Evolutionary conservation across 2,329 filamentous ascomycete genomes (phyloP), one percentile per base, ranked within the genome.

Genomic region (Graphilbum ipis-grandicollis): DNA sequence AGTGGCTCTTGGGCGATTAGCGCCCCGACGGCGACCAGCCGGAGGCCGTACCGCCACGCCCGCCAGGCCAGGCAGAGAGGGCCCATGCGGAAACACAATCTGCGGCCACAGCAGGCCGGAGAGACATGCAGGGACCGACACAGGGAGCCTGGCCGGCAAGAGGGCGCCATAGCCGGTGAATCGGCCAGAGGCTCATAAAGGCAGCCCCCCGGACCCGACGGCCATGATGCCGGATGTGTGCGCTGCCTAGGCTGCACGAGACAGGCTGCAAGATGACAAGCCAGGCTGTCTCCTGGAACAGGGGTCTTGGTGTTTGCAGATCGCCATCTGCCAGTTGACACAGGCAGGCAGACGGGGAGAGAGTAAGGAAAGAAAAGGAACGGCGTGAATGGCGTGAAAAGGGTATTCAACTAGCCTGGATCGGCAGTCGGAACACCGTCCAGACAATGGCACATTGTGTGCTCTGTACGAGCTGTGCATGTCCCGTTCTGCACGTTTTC

Each of bases 1-100:
- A 5, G 23, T 23, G 28, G 31, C 33, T 33, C 19, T 19, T 14
- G 26, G 14, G 14, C 26, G 14, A 14, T 29, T 40, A 40, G 39
- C 35, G 39, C 25, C 17, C 28, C n/a, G 32, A 28, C 35, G 30
- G 19, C 35, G 35, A 40, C 41, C 41, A 42, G 36, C 41, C 36
- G 41, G 41, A 42, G 38, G 5, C 30, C 36, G 36, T 39, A 37
- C 41, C 38, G 41, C 29, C 35, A 34, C 38, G 34, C 32, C 36
- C 38, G 36, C 35, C 31, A 35, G 19, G 36, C 9, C 33, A 23
- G 25, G 35, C 23, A 26, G 31, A 17, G 36, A 26, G 31, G 30
- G 26, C 26, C 26, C 9, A 28, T 28, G 26, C 26, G 6, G 34
- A 25, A 19, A 33, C 18, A 38, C 35, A 40, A 38, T 34, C 30